Percentiles rank a stretch among this genome's conserved stretches.
These are phyloP conservation scores for Lipomyces anomalus DNA, from an alignment of 805 yeast genomes.

Conservation along the genomic window DNA sequence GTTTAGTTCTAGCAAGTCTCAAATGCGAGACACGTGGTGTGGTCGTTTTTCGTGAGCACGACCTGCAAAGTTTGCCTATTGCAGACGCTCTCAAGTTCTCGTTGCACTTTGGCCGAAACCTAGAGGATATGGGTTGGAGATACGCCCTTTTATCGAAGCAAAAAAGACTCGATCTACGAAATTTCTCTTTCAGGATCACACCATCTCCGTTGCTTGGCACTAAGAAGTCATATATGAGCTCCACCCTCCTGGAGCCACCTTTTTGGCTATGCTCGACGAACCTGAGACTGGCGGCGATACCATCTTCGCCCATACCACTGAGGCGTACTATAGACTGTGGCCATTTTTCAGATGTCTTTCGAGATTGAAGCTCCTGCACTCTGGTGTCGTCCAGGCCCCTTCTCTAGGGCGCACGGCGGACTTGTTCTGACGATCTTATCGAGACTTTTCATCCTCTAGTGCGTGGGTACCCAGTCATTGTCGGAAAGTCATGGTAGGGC, in stretches of 20 bases:
- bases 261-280: slow-evolving; percentile 55
- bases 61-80: slow-evolving; percentile 42
- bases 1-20: too few species aligned
- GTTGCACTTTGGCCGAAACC: slow-evolving; percentile 59
- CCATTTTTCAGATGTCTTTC: slow-evolving; percentile 44
- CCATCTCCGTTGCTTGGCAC: slow-evolving; percentile 47
- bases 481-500: too few species aligned
- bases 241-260: slow-evolving; percentile 68
- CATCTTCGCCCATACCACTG: slow-evolving; percentile 48
- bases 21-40: slow-evolving; percentile 73
- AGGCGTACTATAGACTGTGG: slow-evolving; percentile 49
- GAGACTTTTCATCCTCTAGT: slow-evolving; percentile 57
- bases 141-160: too few species aligned
- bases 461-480: slow-evolving; percentile 60
- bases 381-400: slow-evolving; percentile 57
- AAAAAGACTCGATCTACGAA: slow-evolving; percentile 25
- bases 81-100: slow-evolving; percentile 43
- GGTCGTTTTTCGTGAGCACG: slow-evolving; percentile 62
- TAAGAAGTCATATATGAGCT: slow-evolving; percentile 70
- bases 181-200: slow-evolving; percentile 20
- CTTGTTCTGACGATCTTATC: slow-evolving; percentile 41
- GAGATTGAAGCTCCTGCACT: slow-evolving; percentile 57
- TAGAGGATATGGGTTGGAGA: too few species aligned
- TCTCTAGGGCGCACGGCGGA: slow-evolving; percentile 50
- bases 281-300: slow-evolving; percentile 52